Conservation (phyloP, 768 basidiomycete genomes). For the Leccinellum rugosiceps region DNA sequence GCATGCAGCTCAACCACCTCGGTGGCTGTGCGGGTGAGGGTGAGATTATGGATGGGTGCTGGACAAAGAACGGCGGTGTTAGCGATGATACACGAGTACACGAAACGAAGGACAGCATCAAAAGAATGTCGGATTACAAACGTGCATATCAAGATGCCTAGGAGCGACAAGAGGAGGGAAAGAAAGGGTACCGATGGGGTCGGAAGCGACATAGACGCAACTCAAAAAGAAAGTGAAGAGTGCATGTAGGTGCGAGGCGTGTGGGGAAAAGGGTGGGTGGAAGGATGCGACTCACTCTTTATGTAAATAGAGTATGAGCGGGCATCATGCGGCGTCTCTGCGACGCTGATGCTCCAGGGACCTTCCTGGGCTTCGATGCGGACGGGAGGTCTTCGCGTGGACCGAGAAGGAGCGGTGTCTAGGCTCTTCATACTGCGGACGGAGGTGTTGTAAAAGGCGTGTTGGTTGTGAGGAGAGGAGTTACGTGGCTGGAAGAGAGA, state of each 20-base stretch:
- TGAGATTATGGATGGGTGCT: constrained; percentile 90
- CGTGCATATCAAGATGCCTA: constrained; percentile 12
- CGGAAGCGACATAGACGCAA: constrained; percentile 23
- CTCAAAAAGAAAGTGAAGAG: constrained; percentile 19
- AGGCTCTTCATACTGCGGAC: constrained; percentile 41
- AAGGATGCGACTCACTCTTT: constrained; percentile 64
- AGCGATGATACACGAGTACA: constrained; percentile 20
- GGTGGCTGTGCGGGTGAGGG: constrained; percentile 71
- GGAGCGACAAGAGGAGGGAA: constrained; percentile 15
- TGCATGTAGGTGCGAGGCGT: constrained; percentile 15
- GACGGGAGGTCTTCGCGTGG: constrained; percentile 47
- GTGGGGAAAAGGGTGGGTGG: constrained; percentile 23
- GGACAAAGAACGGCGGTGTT: constrained; percentile 29
- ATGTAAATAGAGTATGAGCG: constrained; percentile 76
- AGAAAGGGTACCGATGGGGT: constrained; percentile 22
- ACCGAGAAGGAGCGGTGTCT: constrained; percentile 41
- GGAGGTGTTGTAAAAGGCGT: constrained; percentile 30
- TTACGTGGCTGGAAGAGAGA: constrained; percentile 40
- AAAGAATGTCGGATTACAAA: constrained; percentile 14
- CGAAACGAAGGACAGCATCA: constrained; percentile 14
- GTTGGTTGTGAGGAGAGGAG: constrained; percentile 31
- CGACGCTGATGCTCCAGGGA: constrained; percentile 86
- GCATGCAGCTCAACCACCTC: constrained; percentile 82
- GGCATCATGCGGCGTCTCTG: constrained; percentile 75
- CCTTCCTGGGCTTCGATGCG: constrained; percentile 75